Conservation (phyloP, 2,329 filamentous ascomycete species). For the Aspergillus sp. region DNA sequence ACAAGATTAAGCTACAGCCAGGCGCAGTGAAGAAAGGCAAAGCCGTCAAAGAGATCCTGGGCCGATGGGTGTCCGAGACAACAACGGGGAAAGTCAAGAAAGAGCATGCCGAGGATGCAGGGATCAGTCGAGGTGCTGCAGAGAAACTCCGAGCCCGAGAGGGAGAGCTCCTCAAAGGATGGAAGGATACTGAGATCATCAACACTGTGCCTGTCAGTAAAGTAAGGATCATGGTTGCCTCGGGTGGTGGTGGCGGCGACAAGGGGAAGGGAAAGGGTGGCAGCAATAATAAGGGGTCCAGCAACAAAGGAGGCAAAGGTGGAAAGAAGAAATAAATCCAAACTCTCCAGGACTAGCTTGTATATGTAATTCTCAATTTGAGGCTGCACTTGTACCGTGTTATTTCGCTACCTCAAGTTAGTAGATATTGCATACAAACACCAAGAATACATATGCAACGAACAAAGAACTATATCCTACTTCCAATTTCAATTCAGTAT, state of each 20-base stretch:
- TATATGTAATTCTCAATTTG: too few species aligned
- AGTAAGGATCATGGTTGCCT: conserved; percentile 74
- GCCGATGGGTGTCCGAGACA: conserved; percentile 71
- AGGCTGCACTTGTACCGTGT: too few species aligned
- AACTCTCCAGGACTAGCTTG: neutral
- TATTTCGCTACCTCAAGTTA: neutral
- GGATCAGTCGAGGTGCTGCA: conserved; percentile 52
- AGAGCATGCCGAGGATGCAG: conserved; percentile 58
- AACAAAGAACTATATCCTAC: too few species aligned
- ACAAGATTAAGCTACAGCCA: conserved; percentile 92
- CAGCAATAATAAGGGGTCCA: conserved; percentile 23
- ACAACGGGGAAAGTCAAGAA: conserved; percentile 45
- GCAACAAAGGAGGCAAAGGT: conserved; percentile 33
- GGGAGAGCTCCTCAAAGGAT: conserved; percentile 75
- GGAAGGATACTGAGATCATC: conserved; percentile 79
- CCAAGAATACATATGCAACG: neutral
- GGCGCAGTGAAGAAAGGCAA: conserved; percentile 91
- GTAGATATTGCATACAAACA: neutral
- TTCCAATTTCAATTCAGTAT: too few species aligned
- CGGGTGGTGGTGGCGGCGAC: conserved; percentile 48
- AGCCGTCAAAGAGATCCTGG: conserved; percentile 85
- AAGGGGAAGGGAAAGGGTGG: conserved; percentile 43
- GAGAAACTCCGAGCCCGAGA: conserved; percentile 85
- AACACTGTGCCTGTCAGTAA: conserved; percentile 79
- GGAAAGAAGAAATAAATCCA: conserved; percentile 40